These are phyloP conservation scores for Ceratobasidium sp. DNA, from an alignment of 1,284 basidiomycete genomes.

Conservation along the genomic window DNA sequence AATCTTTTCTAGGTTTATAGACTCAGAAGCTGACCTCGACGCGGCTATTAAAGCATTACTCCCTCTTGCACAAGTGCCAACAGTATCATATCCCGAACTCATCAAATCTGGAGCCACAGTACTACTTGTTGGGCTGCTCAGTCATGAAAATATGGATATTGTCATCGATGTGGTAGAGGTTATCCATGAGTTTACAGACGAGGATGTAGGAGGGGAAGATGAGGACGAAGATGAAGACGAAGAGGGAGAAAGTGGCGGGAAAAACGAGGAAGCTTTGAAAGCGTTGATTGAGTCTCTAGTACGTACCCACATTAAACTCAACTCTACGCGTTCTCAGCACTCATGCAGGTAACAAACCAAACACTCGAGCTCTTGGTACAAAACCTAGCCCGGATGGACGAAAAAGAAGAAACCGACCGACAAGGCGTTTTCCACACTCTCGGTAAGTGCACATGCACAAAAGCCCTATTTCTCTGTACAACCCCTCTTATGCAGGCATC, in stretches of 20 bases:
- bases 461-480: conserved; percentile 1
- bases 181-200: conserved; percentile 94
- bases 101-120: conserved; percentile 77
- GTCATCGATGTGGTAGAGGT: conserved; percentile 91
- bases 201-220: conserved; percentile 86
- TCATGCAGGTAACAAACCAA: conserved; percentile 75
- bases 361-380: conserved; percentile 90
- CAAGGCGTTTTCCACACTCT: conserved; percentile 94
- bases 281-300: conserved; percentile 79
- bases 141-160: conserved; percentile 94
- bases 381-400: conserved; percentile 85
- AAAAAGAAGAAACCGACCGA: conserved; percentile 85
- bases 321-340: background rate
- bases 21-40: conserved; percentile 96
- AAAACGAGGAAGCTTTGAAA: conserved; percentile 76
- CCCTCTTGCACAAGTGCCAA: conserved; percentile 88
- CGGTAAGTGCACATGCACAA: conserved; percentile 58
- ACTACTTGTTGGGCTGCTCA: conserved; percentile 83
- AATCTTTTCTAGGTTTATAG: conserved; percentile 82
- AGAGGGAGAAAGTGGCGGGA: conserved; percentile 55
- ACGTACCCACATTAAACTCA: conserved; percentile 51
- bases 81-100: conserved; percentile 89
- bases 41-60: conserved; percentile 84
- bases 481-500: conserved; percentile 64
- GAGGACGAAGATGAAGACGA: conserved; percentile 76